These are phyloP conservation scores for Candida golubevii DNA, from an alignment of 805 yeast genomes.

Conservation along the genomic window DNA sequence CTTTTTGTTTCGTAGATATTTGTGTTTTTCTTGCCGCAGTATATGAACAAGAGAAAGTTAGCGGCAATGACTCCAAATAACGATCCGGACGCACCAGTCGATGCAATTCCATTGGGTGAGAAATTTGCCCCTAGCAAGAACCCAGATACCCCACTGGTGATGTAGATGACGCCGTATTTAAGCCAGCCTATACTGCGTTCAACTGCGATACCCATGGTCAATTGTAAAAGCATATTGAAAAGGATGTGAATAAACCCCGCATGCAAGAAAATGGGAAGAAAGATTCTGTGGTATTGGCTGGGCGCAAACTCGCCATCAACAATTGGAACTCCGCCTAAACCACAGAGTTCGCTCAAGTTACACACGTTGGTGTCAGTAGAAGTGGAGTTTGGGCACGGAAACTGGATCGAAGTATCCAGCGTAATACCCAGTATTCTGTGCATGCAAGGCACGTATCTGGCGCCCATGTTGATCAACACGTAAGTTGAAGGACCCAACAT, in stretches of 20 bases:
- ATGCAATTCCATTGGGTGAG: constrained; percentile 60
- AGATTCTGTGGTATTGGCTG: constrained; percentile 63
- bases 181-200: constrained; percentile 55
- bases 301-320: constrained; percentile 39
- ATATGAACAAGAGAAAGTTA: constrained; percentile 52
- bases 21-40: constrained; percentile 48
- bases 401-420: constrained; percentile 38
- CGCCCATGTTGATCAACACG: constrained; percentile 63
- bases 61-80: constrained; percentile 66
- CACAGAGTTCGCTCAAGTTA: constrained; percentile 54
- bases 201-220: constrained; percentile 55
- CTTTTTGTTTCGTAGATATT: constrained; percentile 42
- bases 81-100: constrained; percentile 70
- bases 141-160: constrained; percentile 62
- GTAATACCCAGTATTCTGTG: constrained; percentile 47
- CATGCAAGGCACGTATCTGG: constrained; percentile 72
- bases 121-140: constrained; percentile 66
- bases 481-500: constrained; percentile 75
- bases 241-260: constrained; percentile 70
- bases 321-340: constrained; percentile 45
- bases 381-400: constrained; percentile 72
- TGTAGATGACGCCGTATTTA: constrained; percentile 51
- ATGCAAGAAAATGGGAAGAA: constrained; percentile 68
- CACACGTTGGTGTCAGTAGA: constrained; percentile 52
- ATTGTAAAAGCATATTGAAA: constrained; percentile 58